Evolutionary conservation across 441 rosid genomes (phyloP).

Genomic region (Raphanus hybrid): DNA sequence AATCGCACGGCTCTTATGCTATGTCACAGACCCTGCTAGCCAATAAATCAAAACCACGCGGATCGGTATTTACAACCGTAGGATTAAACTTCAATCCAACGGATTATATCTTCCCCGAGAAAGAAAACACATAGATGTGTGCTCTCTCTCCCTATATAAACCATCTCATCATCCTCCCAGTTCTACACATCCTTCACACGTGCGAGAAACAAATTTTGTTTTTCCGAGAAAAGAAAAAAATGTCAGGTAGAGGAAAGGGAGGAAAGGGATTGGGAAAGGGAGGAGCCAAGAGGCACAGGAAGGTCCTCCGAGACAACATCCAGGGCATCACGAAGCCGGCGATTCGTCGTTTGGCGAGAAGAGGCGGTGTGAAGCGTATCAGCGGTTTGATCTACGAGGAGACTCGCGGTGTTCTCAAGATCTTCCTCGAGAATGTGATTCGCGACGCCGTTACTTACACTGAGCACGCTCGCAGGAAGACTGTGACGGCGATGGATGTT

Average conservation of each 20-base stretch:
- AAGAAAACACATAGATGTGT: conserved; percentile 12
- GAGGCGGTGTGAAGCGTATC: conserved; percentile 53
- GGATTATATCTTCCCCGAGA: background rate
- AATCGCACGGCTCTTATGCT: background rate
- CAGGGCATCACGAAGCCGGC: conserved; percentile 46
- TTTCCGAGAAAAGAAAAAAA: background rate
- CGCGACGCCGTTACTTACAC: conserved; percentile 45
- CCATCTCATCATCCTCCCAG: background rate
- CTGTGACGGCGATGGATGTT: conserved; percentile 56
- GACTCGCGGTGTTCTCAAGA: conserved; percentile 45
- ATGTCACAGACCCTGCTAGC: accelerated
- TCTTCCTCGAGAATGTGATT: conserved; percentile 38
- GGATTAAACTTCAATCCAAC: conserved; percentile 33
- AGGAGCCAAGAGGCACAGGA: conserved; percentile 48
- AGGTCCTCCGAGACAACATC: conserved; percentile 43
- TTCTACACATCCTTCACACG: conserved; percentile 6
- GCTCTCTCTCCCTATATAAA: conserved; percentile 3
- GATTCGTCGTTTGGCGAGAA: conserved; percentile 47
- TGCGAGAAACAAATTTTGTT: background rate
- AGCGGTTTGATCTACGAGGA: conserved; percentile 50
- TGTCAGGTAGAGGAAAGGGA: conserved; percentile 42
- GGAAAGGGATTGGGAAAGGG: conserved; percentile 49
- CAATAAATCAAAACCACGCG: background rate
- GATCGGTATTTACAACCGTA: conserved; percentile 15
- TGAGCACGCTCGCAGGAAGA: conserved; percentile 44